Evolutionary conservation across 2,329 filamentous ascomycete species (phyloP).

Genomic region (Trichoderma koningiopsis): DNA sequence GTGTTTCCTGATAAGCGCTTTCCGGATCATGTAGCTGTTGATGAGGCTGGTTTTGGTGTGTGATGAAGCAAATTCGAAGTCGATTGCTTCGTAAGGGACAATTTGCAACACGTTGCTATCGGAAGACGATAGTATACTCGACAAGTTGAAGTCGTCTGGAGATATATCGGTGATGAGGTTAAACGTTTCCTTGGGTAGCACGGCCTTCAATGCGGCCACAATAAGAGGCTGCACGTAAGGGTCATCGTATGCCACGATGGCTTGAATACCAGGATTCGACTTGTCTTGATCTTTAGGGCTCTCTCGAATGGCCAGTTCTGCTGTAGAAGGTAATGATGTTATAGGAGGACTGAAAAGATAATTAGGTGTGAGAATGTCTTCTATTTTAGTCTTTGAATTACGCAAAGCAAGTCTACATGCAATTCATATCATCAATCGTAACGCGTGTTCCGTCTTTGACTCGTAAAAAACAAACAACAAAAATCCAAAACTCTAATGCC

Average conservation of each 20-base stretch:
- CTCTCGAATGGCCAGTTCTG: constrained; percentile 31
- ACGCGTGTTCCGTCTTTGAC: constrained; percentile 28
- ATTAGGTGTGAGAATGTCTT: constrained; percentile 42
- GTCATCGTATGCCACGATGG: constrained; percentile 82
- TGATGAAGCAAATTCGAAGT: constrained; percentile 73
- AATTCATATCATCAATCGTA: constrained; percentile 27
- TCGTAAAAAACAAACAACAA: constrained; percentile 6
- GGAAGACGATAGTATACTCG: constrained; percentile 39
- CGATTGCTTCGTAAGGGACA: constrained; percentile 80
- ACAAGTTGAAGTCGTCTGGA: constrained; percentile 40
- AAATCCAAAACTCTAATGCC: constrained; percentile 31
- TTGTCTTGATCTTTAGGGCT: constrained; percentile 27
- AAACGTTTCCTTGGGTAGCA: constrained; percentile 58
- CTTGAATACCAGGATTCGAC: constrained; percentile 50
- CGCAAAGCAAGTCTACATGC: constrained; percentile 36
- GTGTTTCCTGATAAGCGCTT: constrained; percentile 95
- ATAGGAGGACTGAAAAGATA: constrained; percentile 33
- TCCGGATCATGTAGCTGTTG: constrained; percentile 94
- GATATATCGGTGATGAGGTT: constrained; percentile 54
- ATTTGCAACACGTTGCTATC: constrained; percentile 69
- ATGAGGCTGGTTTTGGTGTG: constrained; percentile 66
- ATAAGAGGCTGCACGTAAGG: constrained; percentile 87
- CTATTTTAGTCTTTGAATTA: constrained; percentile 33
- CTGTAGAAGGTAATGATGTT: constrained; percentile 9
- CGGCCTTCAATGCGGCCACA: constrained; percentile 65